These are phyloP conservation scores for Quercus aquifolioides DNA, from an alignment of 306 rosid genomes.

Conservation along the genomic window DNA sequence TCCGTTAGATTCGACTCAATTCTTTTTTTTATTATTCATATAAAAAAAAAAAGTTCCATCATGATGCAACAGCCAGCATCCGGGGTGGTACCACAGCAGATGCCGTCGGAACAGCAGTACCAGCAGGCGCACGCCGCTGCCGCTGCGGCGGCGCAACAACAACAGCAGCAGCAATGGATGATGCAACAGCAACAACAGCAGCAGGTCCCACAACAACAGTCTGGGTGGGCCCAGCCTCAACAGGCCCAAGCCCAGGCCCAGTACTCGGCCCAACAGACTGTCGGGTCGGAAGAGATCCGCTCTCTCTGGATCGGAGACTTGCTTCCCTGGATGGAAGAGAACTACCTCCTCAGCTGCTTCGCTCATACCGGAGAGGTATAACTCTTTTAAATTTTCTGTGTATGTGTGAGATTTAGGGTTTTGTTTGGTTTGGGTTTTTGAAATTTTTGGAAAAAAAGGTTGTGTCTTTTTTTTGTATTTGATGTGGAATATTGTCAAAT, in stretches of 20 bases:
- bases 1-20: constrained; percentile 33
- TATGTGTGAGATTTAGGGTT: neutral
- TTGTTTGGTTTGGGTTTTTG: neutral
- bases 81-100: constrained; percentile 20
- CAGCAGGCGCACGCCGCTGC: constrained; percentile 12
- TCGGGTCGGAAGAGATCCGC: constrained; percentile 43
- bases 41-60: neutral
- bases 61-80: constrained; percentile 49
- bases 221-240: constrained; percentile 31
- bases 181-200: constrained; percentile 11
- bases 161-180: constrained; percentile 22
- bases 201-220: constrained; percentile 19
- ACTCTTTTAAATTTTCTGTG: neutral
- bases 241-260: constrained; percentile 22
- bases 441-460: too few species aligned
- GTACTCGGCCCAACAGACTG: constrained; percentile 11
- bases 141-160: neutral
- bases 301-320: constrained; percentile 76
- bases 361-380: constrained; percentile 54
- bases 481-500: neutral
- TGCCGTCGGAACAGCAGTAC: constrained; percentile 30
- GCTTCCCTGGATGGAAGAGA: constrained; percentile 70
- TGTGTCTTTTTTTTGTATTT: neutral
- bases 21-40: constrained; percentile 6
- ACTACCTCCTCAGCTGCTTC: constrained; percentile 41